Base-by-base conservation (phyloP, 305 asterid species). In the Fraxinus greggii region DNA sequence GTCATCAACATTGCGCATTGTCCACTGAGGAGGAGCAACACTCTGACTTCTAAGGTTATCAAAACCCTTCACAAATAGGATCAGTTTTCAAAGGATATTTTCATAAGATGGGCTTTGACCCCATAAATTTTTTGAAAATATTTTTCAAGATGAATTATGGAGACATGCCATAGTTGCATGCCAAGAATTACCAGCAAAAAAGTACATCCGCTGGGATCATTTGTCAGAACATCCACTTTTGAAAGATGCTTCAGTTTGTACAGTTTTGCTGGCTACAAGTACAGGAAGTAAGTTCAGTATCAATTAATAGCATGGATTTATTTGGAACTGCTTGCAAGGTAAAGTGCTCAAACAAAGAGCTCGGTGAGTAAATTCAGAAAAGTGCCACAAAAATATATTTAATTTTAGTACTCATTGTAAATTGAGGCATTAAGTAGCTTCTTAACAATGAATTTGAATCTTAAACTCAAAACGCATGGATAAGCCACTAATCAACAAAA, bases 21-120 rank as follows among this genome's bases (percentile, higher is more conserved):
- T 97, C 99, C 99, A 97, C 84, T 95, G 98, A 78, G 99, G 94
- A 40, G 98, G 98, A 77, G 97, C 93, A 75, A 97, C 98, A 88
- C 93, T 92, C 86, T 95, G 98, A 86, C 86, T 94, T 87, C 99
- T 92, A 81, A 97, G 97, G 87, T 97, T 97, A 87, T 97, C 99
- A 83, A 97, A 97, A 19, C 99, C 98, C 99, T 97, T 85, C 48
- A 92, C 38, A 69, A 86, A 86, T 32, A 81, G 61, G 73, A 86
- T 29, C 78, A 90, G 45, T 79, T 82, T 67, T 63, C 83, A 40
- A 67, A 65, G 61, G 36, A 70, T 26, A 45, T 7, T 73, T 82
- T 59, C 38, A 42, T 72, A 15, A 23, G 56, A 54, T 9, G 31
- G 67, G 72, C 32, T 54, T 31, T 56, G 38, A 82, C 36, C 80